These are phyloP conservation scores for Stephania yunnanensis DNA, from an alignment of 164 flowering plant genomes.

Conservation along the genomic window DNA sequence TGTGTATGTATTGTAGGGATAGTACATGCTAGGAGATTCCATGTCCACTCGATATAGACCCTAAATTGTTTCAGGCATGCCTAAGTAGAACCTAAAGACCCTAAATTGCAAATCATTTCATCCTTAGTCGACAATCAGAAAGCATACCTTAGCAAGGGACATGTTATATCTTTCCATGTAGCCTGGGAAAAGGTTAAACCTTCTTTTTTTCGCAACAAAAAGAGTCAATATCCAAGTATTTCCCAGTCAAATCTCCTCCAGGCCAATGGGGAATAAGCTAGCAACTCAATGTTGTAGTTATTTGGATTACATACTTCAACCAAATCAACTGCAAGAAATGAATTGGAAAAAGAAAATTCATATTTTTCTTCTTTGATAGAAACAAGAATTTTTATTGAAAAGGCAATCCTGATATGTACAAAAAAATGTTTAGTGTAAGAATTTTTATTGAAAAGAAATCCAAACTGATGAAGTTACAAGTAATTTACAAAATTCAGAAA, in stretches of 20 bases:
- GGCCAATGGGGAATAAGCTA: conserved; percentile 87
- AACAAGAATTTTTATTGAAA: too few species aligned
- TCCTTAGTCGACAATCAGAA: neutral
- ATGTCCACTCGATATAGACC: too few species aligned
- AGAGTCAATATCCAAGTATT: conserved; percentile 66
- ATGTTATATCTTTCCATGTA: conserved; percentile 85
- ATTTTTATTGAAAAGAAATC: too few species aligned
- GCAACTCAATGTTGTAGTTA: conserved; percentile 80
- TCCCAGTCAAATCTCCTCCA: conserved; percentile 74
- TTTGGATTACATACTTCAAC: conserved; percentile 95
- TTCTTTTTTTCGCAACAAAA: conserved; percentile 71
- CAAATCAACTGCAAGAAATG: conserved; percentile 62
- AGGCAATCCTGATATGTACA: too few species aligned
- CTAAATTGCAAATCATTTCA: neutral
- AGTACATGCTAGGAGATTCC: too few species aligned
- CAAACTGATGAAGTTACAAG: too few species aligned
- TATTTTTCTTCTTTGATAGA: neutral
- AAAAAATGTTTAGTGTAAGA: too few species aligned
- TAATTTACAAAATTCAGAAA: too few species aligned
- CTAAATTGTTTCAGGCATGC: neutral
- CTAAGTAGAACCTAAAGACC: neutral
- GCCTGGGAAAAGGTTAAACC: too few species aligned
- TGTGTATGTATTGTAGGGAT: too few species aligned
- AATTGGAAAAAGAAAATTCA: neutral
- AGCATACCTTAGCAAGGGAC: conserved; percentile 66